Evolutionary conservation across 1,284 basidiomycete genomes (phyloP).

Genomic region (Tetrapyrgos nigripes): DNA sequence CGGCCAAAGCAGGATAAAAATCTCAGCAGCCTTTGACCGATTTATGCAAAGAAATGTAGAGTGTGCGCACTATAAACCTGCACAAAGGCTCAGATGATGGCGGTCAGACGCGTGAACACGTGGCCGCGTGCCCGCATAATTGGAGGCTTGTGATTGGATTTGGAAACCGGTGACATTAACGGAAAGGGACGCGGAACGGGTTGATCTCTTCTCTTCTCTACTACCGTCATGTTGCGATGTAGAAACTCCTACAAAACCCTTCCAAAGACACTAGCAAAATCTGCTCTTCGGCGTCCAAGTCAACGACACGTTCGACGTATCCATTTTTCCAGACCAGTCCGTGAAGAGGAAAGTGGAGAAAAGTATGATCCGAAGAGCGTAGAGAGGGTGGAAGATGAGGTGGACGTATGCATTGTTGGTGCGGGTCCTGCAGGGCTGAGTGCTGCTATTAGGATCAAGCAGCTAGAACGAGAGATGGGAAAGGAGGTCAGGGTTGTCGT

Average conservation of each 20-base stretch:
- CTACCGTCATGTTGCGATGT: background rate
- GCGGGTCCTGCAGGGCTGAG: slow-evolving; percentile 94
- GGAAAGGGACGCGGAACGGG: background rate
- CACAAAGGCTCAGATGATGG: too few species aligned
- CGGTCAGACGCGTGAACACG: too few species aligned
- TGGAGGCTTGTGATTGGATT: background rate
- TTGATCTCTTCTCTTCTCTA: background rate
- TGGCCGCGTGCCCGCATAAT: background rate
- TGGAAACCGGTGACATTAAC: background rate
- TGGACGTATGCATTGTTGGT: slow-evolving; percentile 97
- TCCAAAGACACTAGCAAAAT: background rate
- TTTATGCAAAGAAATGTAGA: too few species aligned
- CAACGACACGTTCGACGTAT: background rate
- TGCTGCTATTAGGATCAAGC: slow-evolving; percentile 96
- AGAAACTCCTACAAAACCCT: background rate
- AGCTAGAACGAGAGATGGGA: slow-evolving; percentile 84
- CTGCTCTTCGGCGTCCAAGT: background rate
- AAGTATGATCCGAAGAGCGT: slow-evolving; percentile 57
- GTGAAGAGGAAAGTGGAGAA: slow-evolving; percentile 25
- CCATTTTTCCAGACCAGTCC: slow-evolving; percentile 1
- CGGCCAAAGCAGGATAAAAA: too few species aligned
- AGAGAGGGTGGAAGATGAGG: slow-evolving; percentile 85
- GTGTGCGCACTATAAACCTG: too few species aligned
- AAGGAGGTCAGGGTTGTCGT: slow-evolving; percentile 92
- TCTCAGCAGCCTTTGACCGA: too few species aligned